Evolutionary conservation across 2,329 filamentous ascomycete species (phyloP), one percentile per base, ranked within the genome.

Genomic region (Fusarium gaditjirri): DNA sequence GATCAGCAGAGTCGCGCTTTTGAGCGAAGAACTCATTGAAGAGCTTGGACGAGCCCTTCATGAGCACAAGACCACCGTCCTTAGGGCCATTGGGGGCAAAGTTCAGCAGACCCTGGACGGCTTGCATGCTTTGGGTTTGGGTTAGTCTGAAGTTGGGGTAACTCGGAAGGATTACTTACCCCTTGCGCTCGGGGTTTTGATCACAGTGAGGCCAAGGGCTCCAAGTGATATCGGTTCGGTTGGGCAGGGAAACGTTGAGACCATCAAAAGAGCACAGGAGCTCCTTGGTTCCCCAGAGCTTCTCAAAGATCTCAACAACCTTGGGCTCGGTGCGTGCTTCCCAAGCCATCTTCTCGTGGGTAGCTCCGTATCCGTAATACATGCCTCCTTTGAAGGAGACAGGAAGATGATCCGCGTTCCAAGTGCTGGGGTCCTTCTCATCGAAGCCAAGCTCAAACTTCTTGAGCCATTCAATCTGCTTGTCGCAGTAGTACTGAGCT

Each of bases 301-400:
- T 83, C 69, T 83, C 84, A 55, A 87, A 87, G 3, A 84, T 79
- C 5, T 76, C 78, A 19, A 86, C 77, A 1, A 87, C 83, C 5
- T 83, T 84, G 14, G 83, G 83, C 76, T 86, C 85, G 6, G 79
- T 78, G n/a, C 84, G 82, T n/a, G 86, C 79, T 13, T 79, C 80
- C 85, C 85, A 86, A 7, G 83, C 82, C 69, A 86, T 87, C 65
- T 83, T 79, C 66, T 87, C 86, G 67, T 87, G 86, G 4, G 81
- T 76, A 6, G 85, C 81, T 1, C 80, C 84, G 55, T 88, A 88
- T 36, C 80, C 75, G 31, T 84, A 77, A 68, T 83, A 83, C 80
- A 86, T 75, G n/a, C 73, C 84, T 10, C 86, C 86, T 70, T 86
- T 83, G 70, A 75, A 75, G 36, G 61, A 69, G 50, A 75, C 49